Conservation (phyloP, 345 rosid species). For the Gossypium mustelinum region DNA sequence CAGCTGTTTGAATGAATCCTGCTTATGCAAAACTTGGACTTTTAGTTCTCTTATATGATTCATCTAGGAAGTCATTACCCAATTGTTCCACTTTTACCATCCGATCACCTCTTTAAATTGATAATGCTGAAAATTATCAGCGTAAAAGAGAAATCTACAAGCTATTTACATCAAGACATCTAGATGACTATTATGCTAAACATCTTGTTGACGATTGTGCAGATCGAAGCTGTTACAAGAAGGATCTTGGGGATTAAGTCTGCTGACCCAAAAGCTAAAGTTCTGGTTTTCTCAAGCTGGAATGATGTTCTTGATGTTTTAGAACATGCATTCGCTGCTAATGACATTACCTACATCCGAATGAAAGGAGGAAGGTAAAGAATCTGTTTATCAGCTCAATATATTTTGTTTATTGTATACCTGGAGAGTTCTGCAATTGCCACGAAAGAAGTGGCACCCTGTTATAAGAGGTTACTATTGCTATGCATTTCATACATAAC, state of each 20-base stretch:
- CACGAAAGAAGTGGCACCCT: background rate
- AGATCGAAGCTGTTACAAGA: conserved; percentile 89
- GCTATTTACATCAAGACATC: background rate
- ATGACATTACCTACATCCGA: conserved; percentile 59
- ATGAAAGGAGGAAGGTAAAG: conserved; percentile 96
- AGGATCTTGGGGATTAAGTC: conserved; percentile 84
- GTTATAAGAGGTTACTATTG: background rate
- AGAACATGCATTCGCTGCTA: conserved; percentile 74
- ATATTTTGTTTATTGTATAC: background rate
- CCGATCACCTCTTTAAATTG: background rate
- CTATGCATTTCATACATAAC: background rate
- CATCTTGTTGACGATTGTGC: conserved; percentile 27
- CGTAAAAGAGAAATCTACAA: background rate
- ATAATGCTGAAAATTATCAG: background rate
- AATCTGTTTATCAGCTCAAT: background rate
- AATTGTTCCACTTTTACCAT: background rate
- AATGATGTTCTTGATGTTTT: conserved; percentile 96
- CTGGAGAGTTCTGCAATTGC: background rate
- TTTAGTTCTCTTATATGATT: background rate
- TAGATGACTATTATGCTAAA: conserved; percentile 6
- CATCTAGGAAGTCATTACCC: background rate
- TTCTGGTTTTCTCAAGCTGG: conserved; percentile 96
- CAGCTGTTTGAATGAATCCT: background rate
- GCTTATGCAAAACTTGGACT: background rate
- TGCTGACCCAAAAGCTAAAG: conserved; percentile 69